These are phyloP conservation scores for Mallotus repandus DNA, from an alignment of 441 rosid genomes.

Conservation along the genomic window DNA sequence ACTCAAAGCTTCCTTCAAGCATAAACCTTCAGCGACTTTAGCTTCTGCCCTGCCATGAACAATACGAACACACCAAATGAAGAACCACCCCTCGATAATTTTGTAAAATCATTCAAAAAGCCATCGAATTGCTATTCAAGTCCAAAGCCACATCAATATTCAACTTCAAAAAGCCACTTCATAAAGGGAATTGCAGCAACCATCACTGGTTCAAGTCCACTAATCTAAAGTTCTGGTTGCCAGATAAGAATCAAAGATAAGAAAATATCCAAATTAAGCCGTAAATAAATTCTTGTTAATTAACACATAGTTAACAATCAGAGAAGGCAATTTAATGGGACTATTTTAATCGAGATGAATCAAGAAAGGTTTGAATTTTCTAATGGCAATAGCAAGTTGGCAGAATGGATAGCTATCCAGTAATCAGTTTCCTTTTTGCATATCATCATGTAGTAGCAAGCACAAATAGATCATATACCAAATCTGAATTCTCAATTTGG, in stretches of 20 bases:
- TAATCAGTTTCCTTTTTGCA: background rate
- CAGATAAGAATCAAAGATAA: constrained; percentile 6
- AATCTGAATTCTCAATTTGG: too few species aligned
- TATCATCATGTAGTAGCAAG: background rate
- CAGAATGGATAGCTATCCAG: background rate
- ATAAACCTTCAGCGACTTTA: too few species aligned
- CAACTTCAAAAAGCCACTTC: too few species aligned
- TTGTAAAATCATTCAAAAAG: too few species aligned
- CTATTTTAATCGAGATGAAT: too few species aligned
- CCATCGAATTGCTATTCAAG: too few species aligned
- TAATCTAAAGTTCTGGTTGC: constrained; percentile 43
- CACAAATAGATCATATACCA: background rate
- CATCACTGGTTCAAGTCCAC: constrained; percentile 53
- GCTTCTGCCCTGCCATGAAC: too few species aligned
- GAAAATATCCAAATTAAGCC: background rate
- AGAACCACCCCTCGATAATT: too few species aligned
- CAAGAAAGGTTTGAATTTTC: background rate
- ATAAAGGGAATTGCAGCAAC: constrained; percentile 67
- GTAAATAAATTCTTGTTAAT: background rate
- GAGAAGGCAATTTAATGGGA: background rate
- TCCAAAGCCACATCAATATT: too few species aligned
- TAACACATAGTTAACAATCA: background rate
- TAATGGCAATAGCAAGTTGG: background rate
- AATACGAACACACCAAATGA: too few species aligned
- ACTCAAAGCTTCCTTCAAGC: too few species aligned